Evolutionary conservation across 371 early-diverging fungal species (phyloP).

Genomic region (Syncephalastrum contaminatum): DNA sequence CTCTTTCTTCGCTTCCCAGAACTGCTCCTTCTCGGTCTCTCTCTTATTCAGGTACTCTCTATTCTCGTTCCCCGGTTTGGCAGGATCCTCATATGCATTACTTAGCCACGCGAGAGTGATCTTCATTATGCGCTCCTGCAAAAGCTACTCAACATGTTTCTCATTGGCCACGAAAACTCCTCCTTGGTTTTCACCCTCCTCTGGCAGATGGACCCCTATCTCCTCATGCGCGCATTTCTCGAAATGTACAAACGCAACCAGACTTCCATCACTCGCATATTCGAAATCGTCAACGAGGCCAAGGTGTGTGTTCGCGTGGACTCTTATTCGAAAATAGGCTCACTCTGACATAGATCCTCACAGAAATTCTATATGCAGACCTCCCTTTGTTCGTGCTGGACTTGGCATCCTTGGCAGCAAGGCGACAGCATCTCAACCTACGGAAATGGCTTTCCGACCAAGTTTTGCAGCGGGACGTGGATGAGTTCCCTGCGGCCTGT

Average conservation of each 20-base stretch:
- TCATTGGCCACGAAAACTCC: slow-evolving; percentile 74
- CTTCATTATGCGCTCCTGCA: slow-evolving; percentile 68
- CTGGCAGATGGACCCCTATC: slow-evolving; percentile 65
- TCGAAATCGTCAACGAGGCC: slow-evolving; percentile 82
- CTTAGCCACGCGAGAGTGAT: slow-evolving; percentile 58
- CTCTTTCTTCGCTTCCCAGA: slow-evolving; percentile 75
- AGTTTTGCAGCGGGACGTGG: slow-evolving; percentile 56
- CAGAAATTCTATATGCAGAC: slow-evolving; percentile 67
- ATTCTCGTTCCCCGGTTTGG: not conserved
- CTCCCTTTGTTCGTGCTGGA: slow-evolving; percentile 76
- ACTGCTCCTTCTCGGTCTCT: slow-evolving; percentile 72
- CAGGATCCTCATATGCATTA: not conserved
- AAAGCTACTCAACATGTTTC: slow-evolving; percentile 66
- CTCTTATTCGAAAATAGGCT: not conserved
- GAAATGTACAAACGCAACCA: slow-evolving; percentile 79
- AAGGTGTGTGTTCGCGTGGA: slow-evolving; percentile 54
- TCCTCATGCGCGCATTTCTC: slow-evolving; percentile 68
- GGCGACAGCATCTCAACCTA: slow-evolving; percentile 78
- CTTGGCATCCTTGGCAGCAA: slow-evolving; percentile 79
- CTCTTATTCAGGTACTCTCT: slow-evolving; percentile 54
- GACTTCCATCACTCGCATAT: slow-evolving; percentile 66
- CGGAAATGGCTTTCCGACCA: slow-evolving; percentile 85
- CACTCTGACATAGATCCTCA: slow-evolving; percentile 55
- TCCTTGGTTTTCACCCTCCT: slow-evolving; percentile 70
- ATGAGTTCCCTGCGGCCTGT: slow-evolving; percentile 66